These are phyloP conservation scores for Lentinus tigrinus DNA, from an alignment of 768 basidiomycete genomes.

Conservation along the genomic window DNA sequence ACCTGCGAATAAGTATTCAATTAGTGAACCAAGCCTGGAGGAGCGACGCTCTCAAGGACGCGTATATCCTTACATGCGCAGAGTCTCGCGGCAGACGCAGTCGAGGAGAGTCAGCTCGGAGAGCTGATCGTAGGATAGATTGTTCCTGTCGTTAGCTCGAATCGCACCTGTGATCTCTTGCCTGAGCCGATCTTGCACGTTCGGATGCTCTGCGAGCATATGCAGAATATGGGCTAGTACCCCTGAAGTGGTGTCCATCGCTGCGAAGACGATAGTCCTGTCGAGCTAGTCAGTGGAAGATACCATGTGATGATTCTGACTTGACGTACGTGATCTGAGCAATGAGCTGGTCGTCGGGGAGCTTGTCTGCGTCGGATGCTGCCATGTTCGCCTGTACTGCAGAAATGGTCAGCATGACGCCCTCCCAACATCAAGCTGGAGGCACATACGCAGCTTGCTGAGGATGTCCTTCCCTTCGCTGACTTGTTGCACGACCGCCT, in stretches of 20 bases:
- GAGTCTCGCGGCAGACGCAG: neutral
- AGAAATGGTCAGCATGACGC: neutral
- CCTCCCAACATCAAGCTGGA: neutral
- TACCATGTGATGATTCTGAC: neutral
- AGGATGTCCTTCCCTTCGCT: constrained; percentile 45
- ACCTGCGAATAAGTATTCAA: neutral
- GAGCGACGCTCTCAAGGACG: constrained; percentile 23
- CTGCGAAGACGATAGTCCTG: constrained; percentile 24
- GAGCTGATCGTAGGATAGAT: neutral
- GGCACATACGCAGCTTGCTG: constrained; percentile 42
- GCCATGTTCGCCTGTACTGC: constrained; percentile 20
- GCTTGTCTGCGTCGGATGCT: constrained; percentile 8
- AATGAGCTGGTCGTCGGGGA: constrained; percentile 18
- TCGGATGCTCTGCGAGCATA: constrained; percentile 27
- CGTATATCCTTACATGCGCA: constrained; percentile 31
- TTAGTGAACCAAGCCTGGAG: neutral
- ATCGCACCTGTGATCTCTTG: constrained; percentile 13
- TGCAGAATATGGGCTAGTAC: constrained; percentile 18
- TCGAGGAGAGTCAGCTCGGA: neutral
- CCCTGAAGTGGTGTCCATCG: constrained; percentile 26
- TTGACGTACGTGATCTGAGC: constrained; percentile 15
- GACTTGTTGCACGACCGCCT: constrained; percentile 26
- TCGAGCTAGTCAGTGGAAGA: neutral
- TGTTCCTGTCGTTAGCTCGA: neutral
- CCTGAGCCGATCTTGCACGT: constrained; percentile 34